phyloP scores from a whole-genome alignment of 352 stramenopile genomes.

The Globisporangium yorkense region DNA sequence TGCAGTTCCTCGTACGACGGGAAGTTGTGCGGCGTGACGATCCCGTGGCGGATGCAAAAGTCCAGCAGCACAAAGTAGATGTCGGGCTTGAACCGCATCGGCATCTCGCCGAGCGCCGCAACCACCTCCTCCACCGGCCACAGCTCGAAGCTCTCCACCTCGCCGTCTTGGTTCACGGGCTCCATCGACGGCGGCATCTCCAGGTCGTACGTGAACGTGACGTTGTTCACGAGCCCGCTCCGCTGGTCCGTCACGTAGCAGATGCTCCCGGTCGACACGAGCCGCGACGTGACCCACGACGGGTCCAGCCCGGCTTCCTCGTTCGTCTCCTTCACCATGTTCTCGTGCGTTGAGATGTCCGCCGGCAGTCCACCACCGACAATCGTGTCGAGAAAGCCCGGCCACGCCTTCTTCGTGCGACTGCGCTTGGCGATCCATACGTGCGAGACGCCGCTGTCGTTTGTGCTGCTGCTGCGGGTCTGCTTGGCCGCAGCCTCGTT shows the following conservation, averaged over 20 bases:
- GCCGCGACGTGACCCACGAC: constrained; percentile 21
- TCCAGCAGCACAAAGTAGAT: constrained; percentile 61
- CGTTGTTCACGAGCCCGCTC: constrained; percentile 58
- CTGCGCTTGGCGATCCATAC: too few relatives aligned
- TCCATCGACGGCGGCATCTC: constrained; percentile 32
- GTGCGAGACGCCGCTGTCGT: too few relatives aligned
- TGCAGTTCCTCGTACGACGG: constrained; percentile 37
- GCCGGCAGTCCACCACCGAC: constrained; percentile 51
- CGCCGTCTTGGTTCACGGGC: constrained; percentile 45
- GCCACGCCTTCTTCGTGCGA: too few relatives aligned
- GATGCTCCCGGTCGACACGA: constrained; percentile 43
- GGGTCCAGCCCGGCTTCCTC: constrained; percentile 53
- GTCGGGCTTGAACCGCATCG: constrained; percentile 61
- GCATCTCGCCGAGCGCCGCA: constrained; percentile 29
- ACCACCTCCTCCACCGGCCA: constrained; percentile 37
- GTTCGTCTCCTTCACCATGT: constrained; percentile 69
- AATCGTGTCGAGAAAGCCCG: constrained; percentile 36
- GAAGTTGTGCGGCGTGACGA: constrained; percentile 53
- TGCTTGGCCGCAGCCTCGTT: too few relatives aligned
- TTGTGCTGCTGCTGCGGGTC: too few relatives aligned
- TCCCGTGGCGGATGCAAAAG: constrained; percentile 55
- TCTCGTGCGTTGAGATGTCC: constrained; percentile 42
- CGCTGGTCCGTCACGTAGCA: constrained; percentile 48
- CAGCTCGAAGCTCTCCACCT: constrained; percentile 59
- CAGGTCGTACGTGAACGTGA: constrained; percentile 65